Evolutionary conservation across 768 basidiomycete genomes (phyloP), one percentile per base, ranked within the genome.

Genomic region (Tephrocybe sp.): DNA sequence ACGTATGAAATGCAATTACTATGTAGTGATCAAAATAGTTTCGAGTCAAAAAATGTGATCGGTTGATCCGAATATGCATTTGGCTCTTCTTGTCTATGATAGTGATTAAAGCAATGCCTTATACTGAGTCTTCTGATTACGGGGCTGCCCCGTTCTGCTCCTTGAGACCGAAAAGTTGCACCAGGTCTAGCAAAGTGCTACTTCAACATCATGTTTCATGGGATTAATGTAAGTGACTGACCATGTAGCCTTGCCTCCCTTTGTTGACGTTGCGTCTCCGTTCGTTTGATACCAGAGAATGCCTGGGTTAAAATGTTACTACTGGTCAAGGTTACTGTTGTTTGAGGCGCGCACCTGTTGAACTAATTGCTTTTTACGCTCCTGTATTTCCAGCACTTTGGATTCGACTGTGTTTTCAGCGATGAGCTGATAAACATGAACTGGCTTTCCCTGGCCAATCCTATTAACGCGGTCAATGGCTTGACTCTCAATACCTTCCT

Each of bases 391-490:
- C 38, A 95, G 75, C 37, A 85, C 92, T 68, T 90, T 93, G 11
- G 88, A 79, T 67, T 95, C 93, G 1, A 94, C 85, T 0, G 93
- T 95, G 59, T 93, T 78, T 59, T 93, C 92, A 0, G 93, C 90
- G 48, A 95, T 92, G 42, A 95, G 71, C 60, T 94, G 93, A 62
- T 93, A 94, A 17, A 94, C 91, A 56, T 88, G 85, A 26, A 95
- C 91, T 1, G 79, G 73, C 64, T 86, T 92, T 56, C 68, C 88
- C 65, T 95, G 93, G 12, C 93, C 93, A 55, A 93, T 91, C 45
- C 88, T 81, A 59, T 91, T 91, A 50, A 86, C 87, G 58, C 88
- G 73, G 62, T 90, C 89, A 46, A 91, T 85, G 2, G 90, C 88
- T 62, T 93, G 89, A 58, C 84, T 85, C 67, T 92, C 90, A 30